phyloP scores from a whole-genome alignment of 495 filamentous ascomycete species.

The Melanomma pulvis-pyrius region DNA sequence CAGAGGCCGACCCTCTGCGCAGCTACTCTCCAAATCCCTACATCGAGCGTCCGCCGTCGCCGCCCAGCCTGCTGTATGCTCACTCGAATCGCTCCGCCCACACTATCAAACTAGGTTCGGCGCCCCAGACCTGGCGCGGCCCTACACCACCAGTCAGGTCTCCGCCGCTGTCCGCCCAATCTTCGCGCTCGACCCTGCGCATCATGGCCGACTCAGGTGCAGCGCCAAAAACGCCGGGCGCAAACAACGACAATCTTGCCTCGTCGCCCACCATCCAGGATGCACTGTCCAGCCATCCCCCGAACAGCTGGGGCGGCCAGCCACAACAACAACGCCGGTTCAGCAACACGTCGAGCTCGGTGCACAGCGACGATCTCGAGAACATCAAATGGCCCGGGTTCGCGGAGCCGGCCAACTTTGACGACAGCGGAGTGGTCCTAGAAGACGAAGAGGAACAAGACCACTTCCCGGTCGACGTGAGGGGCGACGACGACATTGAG shows the following conservation, averaged over 20 bases:
- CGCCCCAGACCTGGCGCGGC: constrained; percentile 23
- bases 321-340: constrained; percentile 19
- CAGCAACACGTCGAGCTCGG: constrained; percentile 37
- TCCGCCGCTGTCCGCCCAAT: constrained; percentile 22
- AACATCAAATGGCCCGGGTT: constrained; percentile 40
- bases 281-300: neutral
- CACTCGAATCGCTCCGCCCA: constrained; percentile 24
- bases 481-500: constrained; percentile 34
- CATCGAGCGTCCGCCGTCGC: constrained; percentile 32
- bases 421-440: constrained; percentile 35
- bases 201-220: constrained; percentile 24
- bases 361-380: constrained; percentile 43
- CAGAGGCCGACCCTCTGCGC: constrained; percentile 47
- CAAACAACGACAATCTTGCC: constrained; percentile 26
- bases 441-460: constrained; percentile 32
- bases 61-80: constrained; percentile 24
- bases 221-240: constrained; percentile 2
- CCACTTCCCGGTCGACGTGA: constrained; percentile 24
- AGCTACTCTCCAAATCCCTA: constrained; percentile 32
- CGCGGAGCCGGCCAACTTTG: constrained; percentile 24
- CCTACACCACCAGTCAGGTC: constrained; percentile 22
- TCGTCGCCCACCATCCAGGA: constrained; percentile 36
- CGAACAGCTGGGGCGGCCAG: constrained; percentile 9
- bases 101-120: constrained; percentile 28
- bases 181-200: constrained; percentile 32